Conservation (phyloP, 2,329 filamentous ascomycete species). For the Amylocarpus encephaloides region DNA sequence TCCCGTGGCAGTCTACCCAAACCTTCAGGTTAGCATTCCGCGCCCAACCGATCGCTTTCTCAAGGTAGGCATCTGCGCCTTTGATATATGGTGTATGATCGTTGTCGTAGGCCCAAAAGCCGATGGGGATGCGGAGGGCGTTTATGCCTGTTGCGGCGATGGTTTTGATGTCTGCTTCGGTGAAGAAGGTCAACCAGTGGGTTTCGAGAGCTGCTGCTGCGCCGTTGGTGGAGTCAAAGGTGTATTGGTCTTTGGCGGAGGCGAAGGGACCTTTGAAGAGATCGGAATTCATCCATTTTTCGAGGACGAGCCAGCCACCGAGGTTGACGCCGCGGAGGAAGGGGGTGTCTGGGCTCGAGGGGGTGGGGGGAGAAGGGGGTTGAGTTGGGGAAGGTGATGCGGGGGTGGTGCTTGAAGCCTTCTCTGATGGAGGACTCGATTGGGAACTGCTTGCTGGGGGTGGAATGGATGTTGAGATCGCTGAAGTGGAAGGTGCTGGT, state of each 20-base stretch:
- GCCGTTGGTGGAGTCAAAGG: conserved; percentile 32
- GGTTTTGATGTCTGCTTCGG: conserved; percentile 33
- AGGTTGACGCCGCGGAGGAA: conserved; percentile 35
- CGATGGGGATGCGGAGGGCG: conserved; percentile 51
- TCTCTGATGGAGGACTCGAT: not conserved
- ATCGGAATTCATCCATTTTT: conserved; percentile 39
- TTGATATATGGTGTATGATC: conserved; percentile 41
- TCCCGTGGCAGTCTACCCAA: conserved; percentile 50
- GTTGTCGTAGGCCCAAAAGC: conserved; percentile 52
- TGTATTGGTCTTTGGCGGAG: conserved; percentile 33
- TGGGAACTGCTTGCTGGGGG: not conserved
- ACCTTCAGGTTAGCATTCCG: conserved; percentile 44
- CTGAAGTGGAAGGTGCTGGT: not conserved
- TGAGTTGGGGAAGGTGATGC: not conserved
- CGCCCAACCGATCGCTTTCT: conserved; percentile 50
- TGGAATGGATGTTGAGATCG: not conserved
- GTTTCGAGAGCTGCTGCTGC: conserved; percentile 33
- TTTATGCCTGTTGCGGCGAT: conserved; percentile 51
- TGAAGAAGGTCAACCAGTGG: conserved; percentile 44
- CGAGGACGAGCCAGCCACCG: conserved; percentile 31
- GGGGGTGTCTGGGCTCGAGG: conserved; percentile 8
- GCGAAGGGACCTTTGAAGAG: conserved; percentile 30
- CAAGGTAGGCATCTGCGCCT: conserved; percentile 45
- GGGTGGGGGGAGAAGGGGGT: not conserved
- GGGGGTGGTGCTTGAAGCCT: not conserved